Conservation (phyloP, 1,284 basidiomycete genomes). For the Trichosporon sp. region DNA sequence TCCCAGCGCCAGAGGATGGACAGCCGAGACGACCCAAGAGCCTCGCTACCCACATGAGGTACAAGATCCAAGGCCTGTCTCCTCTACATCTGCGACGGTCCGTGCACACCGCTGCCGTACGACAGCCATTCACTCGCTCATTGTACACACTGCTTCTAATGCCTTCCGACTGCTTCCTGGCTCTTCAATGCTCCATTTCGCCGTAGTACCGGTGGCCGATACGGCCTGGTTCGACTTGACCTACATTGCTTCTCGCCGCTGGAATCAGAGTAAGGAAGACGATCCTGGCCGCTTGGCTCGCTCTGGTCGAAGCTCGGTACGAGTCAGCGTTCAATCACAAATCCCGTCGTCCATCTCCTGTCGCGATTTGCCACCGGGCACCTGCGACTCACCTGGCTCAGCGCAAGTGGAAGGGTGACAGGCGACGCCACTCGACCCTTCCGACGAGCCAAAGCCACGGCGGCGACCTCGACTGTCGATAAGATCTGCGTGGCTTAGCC, state of each 20-base stretch:
- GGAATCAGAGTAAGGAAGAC: not conserved
- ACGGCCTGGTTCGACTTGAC: not conserved
- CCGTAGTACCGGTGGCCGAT: not conserved
- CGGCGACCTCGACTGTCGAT: not conserved
- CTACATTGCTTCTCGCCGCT: not conserved
- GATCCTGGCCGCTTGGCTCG: not conserved
- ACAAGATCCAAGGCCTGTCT: not conserved
- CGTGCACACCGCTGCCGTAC: not conserved
- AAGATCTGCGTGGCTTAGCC: not conserved
- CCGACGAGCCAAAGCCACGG: not conserved
- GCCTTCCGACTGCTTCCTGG: not conserved
- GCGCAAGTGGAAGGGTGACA: not conserved
- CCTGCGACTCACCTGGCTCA: not conserved
- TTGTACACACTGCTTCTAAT: not conserved
- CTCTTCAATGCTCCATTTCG: not conserved
- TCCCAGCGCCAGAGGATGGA: not conserved
- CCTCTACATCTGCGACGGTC: not conserved
- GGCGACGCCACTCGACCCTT: not conserved
- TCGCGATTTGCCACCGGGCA: too few species aligned
- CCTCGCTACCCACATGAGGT: not conserved
- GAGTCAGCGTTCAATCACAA: not conserved
- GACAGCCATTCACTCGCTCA: not conserved
- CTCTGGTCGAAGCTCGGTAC: not conserved
- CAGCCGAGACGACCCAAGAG: not conserved
- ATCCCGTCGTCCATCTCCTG: not conserved